phyloP scores from a whole-genome alignment of 2,329 filamentous ascomycete species.

The Sporothrix mexicana region DNA sequence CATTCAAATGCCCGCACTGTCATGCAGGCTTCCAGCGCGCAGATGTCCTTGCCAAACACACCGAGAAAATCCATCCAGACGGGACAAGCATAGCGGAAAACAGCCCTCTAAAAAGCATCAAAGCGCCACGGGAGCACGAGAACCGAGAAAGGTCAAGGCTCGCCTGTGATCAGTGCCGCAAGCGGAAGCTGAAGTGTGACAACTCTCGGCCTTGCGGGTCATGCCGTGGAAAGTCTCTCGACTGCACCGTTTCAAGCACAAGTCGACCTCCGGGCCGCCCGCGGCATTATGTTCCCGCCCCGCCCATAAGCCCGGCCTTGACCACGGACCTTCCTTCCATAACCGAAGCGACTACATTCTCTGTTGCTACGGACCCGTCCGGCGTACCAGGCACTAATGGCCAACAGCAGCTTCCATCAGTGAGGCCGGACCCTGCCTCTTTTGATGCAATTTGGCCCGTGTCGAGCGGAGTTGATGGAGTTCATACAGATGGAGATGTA shows the following conservation, averaged over 20 bases:
- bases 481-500: too few relatives aligned
- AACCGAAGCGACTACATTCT: background rate
- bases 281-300: background rate
- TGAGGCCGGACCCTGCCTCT: too few relatives aligned
- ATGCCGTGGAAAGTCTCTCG: background rate
- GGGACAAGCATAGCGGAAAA: background rate
- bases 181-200: background rate
- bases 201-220: background rate
- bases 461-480: too few relatives aligned
- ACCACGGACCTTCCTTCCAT: background rate
- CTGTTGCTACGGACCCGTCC: too few relatives aligned
- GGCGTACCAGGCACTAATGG: too few relatives aligned
- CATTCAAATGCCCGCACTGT: background rate
- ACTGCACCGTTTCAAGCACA: background rate
- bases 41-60: slow-evolving; percentile 3
- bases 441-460: too few relatives aligned
- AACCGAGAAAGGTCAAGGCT: background rate
- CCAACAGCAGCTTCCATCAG: too few relatives aligned
- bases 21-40: background rate
- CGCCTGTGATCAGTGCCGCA: background rate
- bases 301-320: background rate
- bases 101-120: background rate
- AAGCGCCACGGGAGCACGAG: background rate
- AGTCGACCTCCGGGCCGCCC: background rate
- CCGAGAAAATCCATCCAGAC: background rate